Conservation (phyloP, 352 stramenopile genomes). For the Globisporangium carolinianum region DNA sequence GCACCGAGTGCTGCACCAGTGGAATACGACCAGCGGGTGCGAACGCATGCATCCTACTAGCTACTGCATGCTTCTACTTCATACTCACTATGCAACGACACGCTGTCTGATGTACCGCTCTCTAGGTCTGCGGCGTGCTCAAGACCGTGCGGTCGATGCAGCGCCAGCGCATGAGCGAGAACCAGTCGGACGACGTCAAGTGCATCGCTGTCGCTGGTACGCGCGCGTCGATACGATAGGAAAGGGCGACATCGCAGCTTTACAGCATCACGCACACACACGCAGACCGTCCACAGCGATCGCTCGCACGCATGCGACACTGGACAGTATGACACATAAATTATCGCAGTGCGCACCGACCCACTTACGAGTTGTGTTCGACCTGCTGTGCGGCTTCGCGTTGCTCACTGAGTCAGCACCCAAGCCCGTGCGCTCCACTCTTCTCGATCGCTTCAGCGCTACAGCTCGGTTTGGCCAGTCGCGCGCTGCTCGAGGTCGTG, state of each 20-base stretch:
- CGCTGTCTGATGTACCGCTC: not conserved
- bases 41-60: not conserved
- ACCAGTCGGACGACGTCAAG: slow-evolving; percentile 12
- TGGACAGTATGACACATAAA: not conserved
- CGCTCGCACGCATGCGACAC: not conserved
- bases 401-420: no score
- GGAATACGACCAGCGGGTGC: slow-evolving; percentile 19
- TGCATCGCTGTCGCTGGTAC: not conserved
- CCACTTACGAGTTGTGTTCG: not conserved
- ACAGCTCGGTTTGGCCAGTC: slow-evolving; percentile 8
- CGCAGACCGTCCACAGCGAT: not conserved
- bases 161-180: slow-evolving; percentile 19
- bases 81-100: no score
- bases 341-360: not conserved
- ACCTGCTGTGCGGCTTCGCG: no score
- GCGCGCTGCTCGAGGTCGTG: slow-evolving; percentile 1
- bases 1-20: slow-evolving; percentile 11
- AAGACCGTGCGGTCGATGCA: slow-evolving; percentile 37
- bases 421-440: not conserved
- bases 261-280: slow-evolving; percentile 6
- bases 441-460: not conserved
- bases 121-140: slow-evolving; percentile 25
- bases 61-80: no score
- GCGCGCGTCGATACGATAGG: not conserved
- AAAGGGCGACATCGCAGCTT: slow-evolving; percentile 6